phyloP scores from a whole-genome alignment of 148 eudicot genomes.

The Persicaria tinctoria region DNA sequence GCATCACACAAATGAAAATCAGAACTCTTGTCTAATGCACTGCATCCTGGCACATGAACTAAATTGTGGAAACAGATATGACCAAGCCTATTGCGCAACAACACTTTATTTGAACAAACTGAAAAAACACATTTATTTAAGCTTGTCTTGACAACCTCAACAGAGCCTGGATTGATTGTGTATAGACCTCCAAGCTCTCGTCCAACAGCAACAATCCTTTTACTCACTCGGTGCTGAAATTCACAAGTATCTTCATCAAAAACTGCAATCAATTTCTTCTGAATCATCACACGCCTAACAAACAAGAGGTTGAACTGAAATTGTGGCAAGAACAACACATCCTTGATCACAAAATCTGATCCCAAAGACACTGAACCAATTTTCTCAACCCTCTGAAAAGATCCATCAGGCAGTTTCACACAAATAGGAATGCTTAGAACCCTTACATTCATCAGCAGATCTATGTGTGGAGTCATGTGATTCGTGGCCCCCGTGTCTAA shows the following conservation, averaged over 20 bases:
- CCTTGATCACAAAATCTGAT: background rate
- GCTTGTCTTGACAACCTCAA: background rate
- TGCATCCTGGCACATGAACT: background rate
- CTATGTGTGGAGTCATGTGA: conserved; percentile 3
- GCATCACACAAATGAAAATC: background rate
- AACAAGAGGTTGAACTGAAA: too few relatives aligned
- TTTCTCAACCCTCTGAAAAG: background rate
- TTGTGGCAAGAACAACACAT: too few relatives aligned
- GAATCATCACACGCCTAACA: background rate
- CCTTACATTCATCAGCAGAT: background rate
- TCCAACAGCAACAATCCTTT: background rate
- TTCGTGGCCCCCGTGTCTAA: conserved; percentile 5
- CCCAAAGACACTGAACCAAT: background rate
- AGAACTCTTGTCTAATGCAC: too few relatives aligned
- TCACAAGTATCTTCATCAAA: background rate
- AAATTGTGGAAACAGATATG: background rate
- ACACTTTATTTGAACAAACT: too few relatives aligned
- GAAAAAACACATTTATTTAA: too few relatives aligned
- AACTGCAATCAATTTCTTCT: background rate
- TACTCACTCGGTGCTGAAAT: background rate
- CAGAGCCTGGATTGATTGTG: too few relatives aligned
- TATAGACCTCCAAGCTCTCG: background rate
- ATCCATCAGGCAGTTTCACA: background rate
- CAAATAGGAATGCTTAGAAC: background rate
- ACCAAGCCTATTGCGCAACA: background rate